Evolutionary conservation across 371 early-diverging fungal genomes (phyloP), one percentile per base, ranked within the genome.

Genomic region (Circinella umbellata): DNA sequence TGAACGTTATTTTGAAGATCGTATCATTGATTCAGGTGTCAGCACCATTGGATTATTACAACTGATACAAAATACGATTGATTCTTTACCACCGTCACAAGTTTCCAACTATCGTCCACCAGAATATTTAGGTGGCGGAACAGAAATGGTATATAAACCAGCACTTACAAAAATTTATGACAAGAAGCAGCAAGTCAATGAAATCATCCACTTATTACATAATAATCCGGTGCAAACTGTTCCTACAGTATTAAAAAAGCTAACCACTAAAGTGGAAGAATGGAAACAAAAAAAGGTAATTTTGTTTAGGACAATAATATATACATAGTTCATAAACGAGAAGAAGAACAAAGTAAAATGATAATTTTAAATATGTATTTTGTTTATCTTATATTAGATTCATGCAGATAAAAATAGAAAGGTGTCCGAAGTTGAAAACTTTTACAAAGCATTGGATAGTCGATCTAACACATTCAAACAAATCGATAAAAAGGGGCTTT

Each of bases 221-320:
- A 86, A 89, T 36, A 93, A 93, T 68, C 99, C 99, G 4, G 90
- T 91, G 4, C 91, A 92, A 9, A 94, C 98, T 0, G 95, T 99
- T 14, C 99, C 99, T 0, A 88, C 98, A 8, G 94, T 99, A 18
- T 80, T 99, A 48, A 93, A 92, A 74, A 91, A 99, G 37, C 84
- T 99, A 10, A 96, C 96, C 80, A 94, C 95, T 73, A 98, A 98
- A 76, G 96, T 98, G 76, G 96, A 97, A 73, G 98, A 99, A 77
- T 98, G 99, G 96, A 91, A 94, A 61, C 65, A 68, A 4, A 67
- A 73, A 15, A 73, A 77, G 69, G 71, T 79, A 71, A 42, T 42
- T 9, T 42, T 42, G 9, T 42, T 42, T 42, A 42, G 2, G 27
- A 27, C 27, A 27, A 27, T 27, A 27, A 27, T 27, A 27, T 27